Evolutionary conservation across 2,329 filamentous ascomycete species (phyloP).

Genomic region (Cylindrodendrum hubeiense): DNA sequence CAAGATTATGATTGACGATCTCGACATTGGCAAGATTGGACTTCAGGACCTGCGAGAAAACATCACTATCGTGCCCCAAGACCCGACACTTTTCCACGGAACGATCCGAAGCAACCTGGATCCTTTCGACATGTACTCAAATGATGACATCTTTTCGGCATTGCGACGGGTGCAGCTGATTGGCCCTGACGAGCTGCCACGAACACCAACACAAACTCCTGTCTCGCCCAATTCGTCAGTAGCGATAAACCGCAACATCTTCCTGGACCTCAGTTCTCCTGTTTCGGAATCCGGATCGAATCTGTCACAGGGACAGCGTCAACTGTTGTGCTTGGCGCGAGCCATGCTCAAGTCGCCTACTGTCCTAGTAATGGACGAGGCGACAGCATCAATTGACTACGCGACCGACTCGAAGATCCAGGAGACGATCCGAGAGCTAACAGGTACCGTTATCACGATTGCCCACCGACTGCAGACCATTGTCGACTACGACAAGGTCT

Average conservation of each 20-base stretch:
- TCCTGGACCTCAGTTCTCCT: constrained; percentile 85
- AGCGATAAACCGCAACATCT: constrained; percentile 91
- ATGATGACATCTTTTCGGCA: constrained; percentile 90
- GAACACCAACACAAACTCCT: constrained; percentile 43
- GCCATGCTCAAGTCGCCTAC: constrained; percentile 92
- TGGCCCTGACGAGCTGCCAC: constrained; percentile 63
- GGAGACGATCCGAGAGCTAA: constrained; percentile 92
- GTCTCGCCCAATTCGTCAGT: constrained; percentile 48
- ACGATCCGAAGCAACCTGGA: constrained; percentile 94
- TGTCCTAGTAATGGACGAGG: constrained; percentile 99
- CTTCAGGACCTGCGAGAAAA: constrained; percentile 93
- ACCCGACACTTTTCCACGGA: constrained; percentile 93
- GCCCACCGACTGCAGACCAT: constrained; percentile 96
- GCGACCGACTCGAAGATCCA: constrained; percentile 96
- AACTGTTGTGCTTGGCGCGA: constrained; percentile 92
- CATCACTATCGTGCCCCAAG: constrained; percentile 98
- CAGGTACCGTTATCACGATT: constrained; percentile 95
- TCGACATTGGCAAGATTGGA: constrained; percentile 92
- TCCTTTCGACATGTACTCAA: constrained; percentile 88
- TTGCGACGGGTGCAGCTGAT: constrained; percentile 92
- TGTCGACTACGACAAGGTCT: constrained; percentile 97
- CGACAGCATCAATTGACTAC: constrained; percentile 97
- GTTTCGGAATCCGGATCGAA: constrained; percentile 94
- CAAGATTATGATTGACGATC: constrained; percentile 88
- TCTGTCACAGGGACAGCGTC: constrained; percentile 94